phyloP scores from a whole-genome alignment of 176 grass and related monocot species.

The Canna indica region DNA sequence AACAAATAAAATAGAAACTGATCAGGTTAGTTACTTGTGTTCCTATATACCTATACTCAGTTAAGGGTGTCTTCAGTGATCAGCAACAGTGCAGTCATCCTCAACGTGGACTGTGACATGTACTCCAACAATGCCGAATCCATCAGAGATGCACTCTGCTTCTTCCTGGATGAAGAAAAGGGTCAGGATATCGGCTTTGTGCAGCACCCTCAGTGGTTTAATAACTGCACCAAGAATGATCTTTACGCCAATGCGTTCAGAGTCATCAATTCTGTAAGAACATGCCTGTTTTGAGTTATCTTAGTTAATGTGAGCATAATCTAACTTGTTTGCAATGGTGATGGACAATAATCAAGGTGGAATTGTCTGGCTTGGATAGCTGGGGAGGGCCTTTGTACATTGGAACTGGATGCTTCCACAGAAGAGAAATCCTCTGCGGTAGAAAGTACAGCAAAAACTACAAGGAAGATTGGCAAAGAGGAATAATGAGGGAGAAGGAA shows the following conservation, averaged over 20 bases:
- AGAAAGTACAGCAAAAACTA: slow-evolving; percentile 21
- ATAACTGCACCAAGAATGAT: slow-evolving; percentile 49
- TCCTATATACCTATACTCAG: slow-evolving; percentile 23
- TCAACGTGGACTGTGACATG: slow-evolving; percentile 83
- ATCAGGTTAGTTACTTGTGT: background rate
- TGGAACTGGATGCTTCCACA: slow-evolving; percentile 65
- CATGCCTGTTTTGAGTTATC: too few relatives aligned
- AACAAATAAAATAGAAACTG: background rate
- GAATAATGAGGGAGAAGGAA: slow-evolving; percentile 35
- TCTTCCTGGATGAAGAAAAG: slow-evolving; percentile 58
- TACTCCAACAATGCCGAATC: slow-evolving; percentile 61
- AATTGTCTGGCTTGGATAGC: slow-evolving; percentile 52
- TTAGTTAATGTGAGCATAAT: too few relatives aligned
- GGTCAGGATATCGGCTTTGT: slow-evolving; percentile 56
- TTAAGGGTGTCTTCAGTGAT: slow-evolving; percentile 63
- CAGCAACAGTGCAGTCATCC: slow-evolving; percentile 54
- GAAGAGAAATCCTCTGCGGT: slow-evolving; percentile 49
- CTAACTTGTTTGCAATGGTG: slow-evolving; percentile 2
- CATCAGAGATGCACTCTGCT: slow-evolving; percentile 58
- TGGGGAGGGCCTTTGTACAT: slow-evolving; percentile 61
- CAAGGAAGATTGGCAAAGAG: slow-evolving; percentile 22
- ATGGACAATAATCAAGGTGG: slow-evolving; percentile 27
- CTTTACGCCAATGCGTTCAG: slow-evolving; percentile 51
- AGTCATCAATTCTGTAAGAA: slow-evolving; percentile 26
- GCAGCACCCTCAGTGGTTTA: slow-evolving; percentile 54